Conservation (phyloP, 73 alveolate species). For the Effrenium voratum region DNA sequence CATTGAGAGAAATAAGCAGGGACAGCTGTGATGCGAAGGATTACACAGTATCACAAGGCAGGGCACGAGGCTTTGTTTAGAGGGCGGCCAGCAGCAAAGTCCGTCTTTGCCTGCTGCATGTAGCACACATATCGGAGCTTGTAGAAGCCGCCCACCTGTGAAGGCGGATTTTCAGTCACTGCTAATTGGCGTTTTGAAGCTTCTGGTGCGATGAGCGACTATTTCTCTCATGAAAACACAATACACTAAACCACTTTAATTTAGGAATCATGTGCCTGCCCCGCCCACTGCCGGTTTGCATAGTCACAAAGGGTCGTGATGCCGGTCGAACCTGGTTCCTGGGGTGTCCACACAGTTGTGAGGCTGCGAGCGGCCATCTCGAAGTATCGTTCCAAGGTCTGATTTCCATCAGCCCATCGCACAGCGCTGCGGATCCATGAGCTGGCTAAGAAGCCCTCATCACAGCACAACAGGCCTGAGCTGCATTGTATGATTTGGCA, state of each 20-base stretch:
- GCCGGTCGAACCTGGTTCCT: constrained; percentile 38
- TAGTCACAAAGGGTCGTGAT: constrained; percentile 72
- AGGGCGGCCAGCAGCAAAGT: not conserved
- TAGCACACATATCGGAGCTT: constrained; percentile 60
- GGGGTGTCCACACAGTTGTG: constrained; percentile 90
- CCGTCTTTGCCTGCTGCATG: constrained; percentile 26
- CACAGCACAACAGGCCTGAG: constrained; percentile 64
- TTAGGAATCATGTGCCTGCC: no score
- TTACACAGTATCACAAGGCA: not conserved
- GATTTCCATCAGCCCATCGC: constrained; percentile 65
- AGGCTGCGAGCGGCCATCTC: constrained; percentile 83
- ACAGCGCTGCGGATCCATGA: constrained; percentile 26
- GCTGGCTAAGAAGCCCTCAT: constrained; percentile 44
- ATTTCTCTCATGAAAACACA: no score
- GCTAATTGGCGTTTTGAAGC: no score
- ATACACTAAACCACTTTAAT: no score
- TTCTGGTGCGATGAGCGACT: no score
- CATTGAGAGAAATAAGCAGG: not conserved
- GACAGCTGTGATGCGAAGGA: not conserved
- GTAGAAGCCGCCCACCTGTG: constrained; percentile 78
- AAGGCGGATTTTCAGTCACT: no score
- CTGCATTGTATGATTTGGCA: not conserved
- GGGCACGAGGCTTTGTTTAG: not conserved
- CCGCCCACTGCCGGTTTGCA: constrained; percentile 90
- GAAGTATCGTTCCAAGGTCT: constrained; percentile 30